These are phyloP conservation scores for Wickerhamomyces subpelliculosus DNA, from an alignment of 805 yeast species.

Conservation along the genomic window DNA sequence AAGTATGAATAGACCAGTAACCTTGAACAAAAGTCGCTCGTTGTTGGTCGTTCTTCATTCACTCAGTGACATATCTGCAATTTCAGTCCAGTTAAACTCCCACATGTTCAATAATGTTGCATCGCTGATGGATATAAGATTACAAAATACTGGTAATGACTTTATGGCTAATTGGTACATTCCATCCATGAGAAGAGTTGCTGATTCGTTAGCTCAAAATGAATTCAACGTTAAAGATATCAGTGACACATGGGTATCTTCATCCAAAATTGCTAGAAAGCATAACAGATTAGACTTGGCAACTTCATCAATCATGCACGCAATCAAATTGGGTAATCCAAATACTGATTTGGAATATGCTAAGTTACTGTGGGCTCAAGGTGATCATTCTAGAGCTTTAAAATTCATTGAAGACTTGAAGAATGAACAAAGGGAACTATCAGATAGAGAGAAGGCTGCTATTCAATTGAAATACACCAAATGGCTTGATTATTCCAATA, in stretches of 20 bases:
- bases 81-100: background rate
- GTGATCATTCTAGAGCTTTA: conserved; percentile 80
- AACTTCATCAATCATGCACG: conserved; percentile 57
- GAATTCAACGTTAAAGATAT: conserved; percentile 23
- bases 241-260: conserved; percentile 47
- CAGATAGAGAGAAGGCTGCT: conserved; percentile 23
- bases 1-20: conserved; percentile 39
- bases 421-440: conserved; percentile 7
- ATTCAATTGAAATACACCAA: conserved; percentile 74
- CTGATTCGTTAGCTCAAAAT: conserved; percentile 23
- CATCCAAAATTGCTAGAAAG: conserved; percentile 60
- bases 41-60: conserved; percentile 52
- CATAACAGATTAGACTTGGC: conserved; percentile 68
- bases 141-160: conserved; percentile 36
- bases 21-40: conserved; percentile 43
- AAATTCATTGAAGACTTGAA: conserved; percentile 45
- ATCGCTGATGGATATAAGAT: conserved; percentile 14
- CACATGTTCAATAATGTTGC: conserved; percentile 3
- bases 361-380: conserved; percentile 80
- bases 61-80: conserved; percentile 44
- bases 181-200: conserved; percentile 52
- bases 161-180: conserved; percentile 56
- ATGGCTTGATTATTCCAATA: conserved; percentile 85
- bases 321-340: conserved; percentile 28
- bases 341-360: conserved; percentile 71